Evolutionary conservation across 495 filamentous ascomycete species (phyloP).

Genomic region (Talaromyces adpressus): DNA sequence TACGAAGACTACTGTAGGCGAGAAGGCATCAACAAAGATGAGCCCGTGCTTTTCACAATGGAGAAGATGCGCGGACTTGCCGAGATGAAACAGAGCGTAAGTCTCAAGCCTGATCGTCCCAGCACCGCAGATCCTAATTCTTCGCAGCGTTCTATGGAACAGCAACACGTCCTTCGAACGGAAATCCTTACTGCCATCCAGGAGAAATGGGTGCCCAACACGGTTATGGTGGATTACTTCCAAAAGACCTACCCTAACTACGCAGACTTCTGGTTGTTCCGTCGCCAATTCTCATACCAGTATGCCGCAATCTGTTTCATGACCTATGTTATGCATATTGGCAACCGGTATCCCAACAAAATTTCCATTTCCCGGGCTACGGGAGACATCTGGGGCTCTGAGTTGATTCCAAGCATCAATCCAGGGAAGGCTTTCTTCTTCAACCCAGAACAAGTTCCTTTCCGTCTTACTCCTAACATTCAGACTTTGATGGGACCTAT

Average conservation of each 20-base stretch:
- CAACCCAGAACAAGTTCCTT: constrained; percentile 89
- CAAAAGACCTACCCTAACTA: constrained; percentile 81
- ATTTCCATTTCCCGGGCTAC: constrained; percentile 82
- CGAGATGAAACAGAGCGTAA: constrained; percentile 59
- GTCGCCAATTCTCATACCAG: constrained; percentile 91
- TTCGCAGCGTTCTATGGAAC: constrained; percentile 54
- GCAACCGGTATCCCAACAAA: constrained; percentile 89
- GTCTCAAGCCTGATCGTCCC: constrained; percentile 15
- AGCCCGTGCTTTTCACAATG: constrained; percentile 90
- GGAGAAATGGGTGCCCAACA: constrained; percentile 78
- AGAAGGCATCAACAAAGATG: constrained; percentile 82
- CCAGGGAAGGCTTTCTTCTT: constrained; percentile 78
- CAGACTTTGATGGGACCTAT: constrained; percentile 93
- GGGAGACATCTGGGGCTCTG: constrained; percentile 94
- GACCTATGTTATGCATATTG: constrained; percentile 96
- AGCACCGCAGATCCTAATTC: constrained; percentile 11
- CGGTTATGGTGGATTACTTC: constrained; percentile 82
- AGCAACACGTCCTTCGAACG: constrained; percentile 60
- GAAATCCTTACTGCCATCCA: constrained; percentile 90
- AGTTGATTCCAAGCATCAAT: constrained; percentile 81
- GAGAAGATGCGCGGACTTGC: constrained; percentile 75
- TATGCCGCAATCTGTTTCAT: constrained; percentile 96
- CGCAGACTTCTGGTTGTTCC: constrained; percentile 96
- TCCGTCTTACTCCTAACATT: constrained; percentile 94
- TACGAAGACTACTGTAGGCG: constrained; percentile 93